A percentile compares a stretch with the other conserved stretches of the same genome.
These are phyloP conservation scores for Alternaria viburni DNA, from an alignment of 2,329 filamentous ascomycete species.

Conservation along the genomic window DNA sequence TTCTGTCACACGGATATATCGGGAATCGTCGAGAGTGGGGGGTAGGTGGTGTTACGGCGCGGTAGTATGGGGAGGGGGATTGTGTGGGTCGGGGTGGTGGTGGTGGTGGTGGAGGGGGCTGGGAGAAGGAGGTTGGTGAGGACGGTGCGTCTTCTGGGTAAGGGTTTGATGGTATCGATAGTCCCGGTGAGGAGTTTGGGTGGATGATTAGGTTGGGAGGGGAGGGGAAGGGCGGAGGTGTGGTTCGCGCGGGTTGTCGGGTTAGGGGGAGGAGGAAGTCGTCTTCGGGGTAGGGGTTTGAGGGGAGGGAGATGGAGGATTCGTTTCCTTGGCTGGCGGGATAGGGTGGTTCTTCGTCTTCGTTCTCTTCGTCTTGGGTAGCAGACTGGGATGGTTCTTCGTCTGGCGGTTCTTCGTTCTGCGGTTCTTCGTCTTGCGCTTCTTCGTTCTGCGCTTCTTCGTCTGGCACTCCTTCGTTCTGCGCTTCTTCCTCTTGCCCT, in stretches of 20 bases:
- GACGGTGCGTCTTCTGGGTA: constrained; percentile 1
- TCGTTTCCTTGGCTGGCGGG: background rate
- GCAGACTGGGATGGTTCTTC: background rate
- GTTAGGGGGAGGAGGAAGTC: constrained; percentile 1
- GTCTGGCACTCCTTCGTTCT: too few relatives aligned
- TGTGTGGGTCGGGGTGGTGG: background rate
- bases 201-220: background rate
- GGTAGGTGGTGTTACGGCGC: background rate
- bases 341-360: background rate
- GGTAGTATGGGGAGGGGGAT: background rate
- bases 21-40: background rate
- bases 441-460: background rate
- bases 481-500: background rate
- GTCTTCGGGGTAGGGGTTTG: constrained; percentile 5
- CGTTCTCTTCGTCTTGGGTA: background rate
- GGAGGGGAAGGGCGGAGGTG: background rate
- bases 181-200: background rate
- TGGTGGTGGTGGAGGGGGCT: background rate
- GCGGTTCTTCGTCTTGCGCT: background rate
- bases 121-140: constrained; percentile 1
- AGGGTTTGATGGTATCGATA: background rate
- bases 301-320: background rate
- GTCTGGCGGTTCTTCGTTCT: background rate
- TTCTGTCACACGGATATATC: background rate
- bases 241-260: background rate